phyloP scores from a whole-genome alignment of 2,329 filamentous ascomycete genomes.

The Pseudocercospora fijiensis region DNA sequence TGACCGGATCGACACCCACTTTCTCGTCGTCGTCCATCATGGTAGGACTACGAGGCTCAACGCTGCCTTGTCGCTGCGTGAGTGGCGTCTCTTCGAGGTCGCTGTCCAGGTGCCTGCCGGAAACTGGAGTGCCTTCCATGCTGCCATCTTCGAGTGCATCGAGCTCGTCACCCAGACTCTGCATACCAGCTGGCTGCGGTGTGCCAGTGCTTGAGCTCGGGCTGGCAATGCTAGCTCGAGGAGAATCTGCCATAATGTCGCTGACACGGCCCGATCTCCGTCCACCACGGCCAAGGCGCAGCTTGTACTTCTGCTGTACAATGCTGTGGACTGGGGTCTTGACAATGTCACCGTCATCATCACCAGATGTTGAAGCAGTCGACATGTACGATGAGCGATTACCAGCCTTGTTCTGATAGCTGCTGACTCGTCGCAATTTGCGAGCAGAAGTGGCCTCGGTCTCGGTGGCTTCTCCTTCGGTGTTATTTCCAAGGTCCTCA shows the following conservation, averaged over 20 bases:
- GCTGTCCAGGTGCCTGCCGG: slow-evolving; percentile 19
- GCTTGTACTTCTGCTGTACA: slow-evolving; percentile 67
- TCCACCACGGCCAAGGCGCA: slow-evolving; percentile 64
- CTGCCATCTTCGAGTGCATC: slow-evolving; percentile 69
- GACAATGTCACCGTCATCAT: slow-evolving; percentile 59
- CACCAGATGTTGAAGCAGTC: slow-evolving; percentile 82
- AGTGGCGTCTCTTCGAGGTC: slow-evolving; percentile 22
- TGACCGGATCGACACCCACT: slow-evolving; percentile 7
- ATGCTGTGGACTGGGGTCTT: slow-evolving; percentile 65
- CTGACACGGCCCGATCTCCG: slow-evolving; percentile 52
- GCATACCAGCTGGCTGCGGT: slow-evolving; percentile 52
- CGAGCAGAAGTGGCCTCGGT: slow-evolving; percentile 61
- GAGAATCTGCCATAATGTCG: slow-evolving; percentile 38
- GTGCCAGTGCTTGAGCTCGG: slow-evolving; percentile 39
- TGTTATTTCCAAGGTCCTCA: slow-evolving; percentile 70
- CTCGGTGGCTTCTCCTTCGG: slow-evolving; percentile 72
- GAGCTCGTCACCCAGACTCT: slow-evolving; percentile 89
- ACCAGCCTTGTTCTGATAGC: slow-evolving; percentile 47
- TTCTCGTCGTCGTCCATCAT: slow-evolving; percentile 19
- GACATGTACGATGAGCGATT: slow-evolving; percentile 73
- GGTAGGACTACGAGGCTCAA: slow-evolving; percentile 27
- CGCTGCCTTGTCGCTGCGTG: slow-evolving; percentile 42
- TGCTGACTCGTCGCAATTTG: slow-evolving; percentile 20
- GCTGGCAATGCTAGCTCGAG: slow-evolving; percentile 25
- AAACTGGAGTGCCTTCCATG: slow-evolving; percentile 44